These are phyloP conservation scores for Dothideomycetes sp. DNA, from an alignment of 2,329 filamentous ascomycete genomes.

Conservation along the genomic window DNA sequence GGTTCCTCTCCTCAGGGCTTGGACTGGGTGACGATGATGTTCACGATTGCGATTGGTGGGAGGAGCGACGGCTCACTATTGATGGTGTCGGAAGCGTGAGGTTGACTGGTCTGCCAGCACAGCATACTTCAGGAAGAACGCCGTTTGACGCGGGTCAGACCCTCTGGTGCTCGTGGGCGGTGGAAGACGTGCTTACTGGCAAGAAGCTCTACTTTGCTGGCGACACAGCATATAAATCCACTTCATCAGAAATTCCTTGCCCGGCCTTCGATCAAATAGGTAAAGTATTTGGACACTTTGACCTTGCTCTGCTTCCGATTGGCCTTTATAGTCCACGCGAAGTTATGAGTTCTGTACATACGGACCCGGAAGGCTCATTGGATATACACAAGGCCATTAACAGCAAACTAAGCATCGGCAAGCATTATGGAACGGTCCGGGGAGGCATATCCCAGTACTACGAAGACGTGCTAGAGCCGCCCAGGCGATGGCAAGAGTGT, in stretches of 20 bases:
- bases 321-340: slow-evolving; percentile 35
- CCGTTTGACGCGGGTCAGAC: slow-evolving; percentile 28
- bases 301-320: slow-evolving; percentile 38
- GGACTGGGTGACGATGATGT: slow-evolving; percentile 29
- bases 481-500: slow-evolving; percentile 31
- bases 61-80: slow-evolving; percentile 26
- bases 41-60: slow-evolving; percentile 41
- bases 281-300: slow-evolving; percentile 34
- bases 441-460: slow-evolving; percentile 33
- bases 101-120: slow-evolving; percentile 35
- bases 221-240: slow-evolving; percentile 37
- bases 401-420: slow-evolving; percentile 37
- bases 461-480: slow-evolving; percentile 39
- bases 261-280: slow-evolving; percentile 39
- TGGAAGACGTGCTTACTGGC: slow-evolving; percentile 19
- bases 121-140: slow-evolving; percentile 35
- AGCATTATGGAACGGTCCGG: slow-evolving; percentile 41
- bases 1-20: slow-evolving; percentile 24
- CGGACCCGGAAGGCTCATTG: slow-evolving; percentile 36
- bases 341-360: slow-evolving; percentile 35
- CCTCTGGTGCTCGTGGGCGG: slow-evolving; percentile 39
- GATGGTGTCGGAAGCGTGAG: slow-evolving; percentile 25
- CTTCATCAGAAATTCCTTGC: slow-evolving; percentile 29
- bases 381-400: slow-evolving; percentile 36
- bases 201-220: slow-evolving; percentile 37